Base-by-base conservation (phyloP, 2,329 filamentous ascomycete genomes). In the Fusarium bulbicola region DNA sequence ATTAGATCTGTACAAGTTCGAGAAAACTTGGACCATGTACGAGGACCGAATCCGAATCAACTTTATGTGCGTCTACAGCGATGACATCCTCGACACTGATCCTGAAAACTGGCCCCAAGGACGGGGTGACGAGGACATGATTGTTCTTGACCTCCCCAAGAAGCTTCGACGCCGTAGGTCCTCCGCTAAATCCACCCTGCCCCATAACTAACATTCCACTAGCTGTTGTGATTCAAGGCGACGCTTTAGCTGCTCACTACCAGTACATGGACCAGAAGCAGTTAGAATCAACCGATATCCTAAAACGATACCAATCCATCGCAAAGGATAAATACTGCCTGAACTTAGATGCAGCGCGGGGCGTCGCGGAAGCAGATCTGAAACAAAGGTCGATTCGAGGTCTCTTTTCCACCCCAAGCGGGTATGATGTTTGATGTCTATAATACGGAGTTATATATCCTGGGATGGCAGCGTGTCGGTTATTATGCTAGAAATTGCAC, bases 31-130 rank as follows among this genome's bases (percentile, higher is more conserved):
- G 73, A 40, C 32, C 10, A 74, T 75, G 72, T 63, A 71, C 7
- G 57, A 50, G 1, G 69, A 74, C 0, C 72, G 73, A 18, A 74
- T 74, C 11, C 39, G 73, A 6, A 74, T 74, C 60, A 74, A 74
- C 7, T 74, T 74, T 14, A 75, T 74, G 66, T 73, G 66, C 18
- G 8, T 74, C 7, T 73, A 75, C 3, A 63, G 59, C 14, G 67
- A 74, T 21, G 73, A 74, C 20, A 61, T 74, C 12, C 49, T 74
- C 2, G 49, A 74, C 20, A 71, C 63, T 0, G 66, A 65, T 21
- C 65, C 65, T 5, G 66, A 63, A 3, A 69, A 58, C 12, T 69
- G 66, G 65, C 50, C 65, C 7, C 11, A 42, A 1, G 26, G 32
- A 2, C 36, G 36, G 34, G 66, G 66, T 4, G 66, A 69, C 3